Conservation (phyloP, 306 rosid species). For the Vachellia collinsii region DNA sequence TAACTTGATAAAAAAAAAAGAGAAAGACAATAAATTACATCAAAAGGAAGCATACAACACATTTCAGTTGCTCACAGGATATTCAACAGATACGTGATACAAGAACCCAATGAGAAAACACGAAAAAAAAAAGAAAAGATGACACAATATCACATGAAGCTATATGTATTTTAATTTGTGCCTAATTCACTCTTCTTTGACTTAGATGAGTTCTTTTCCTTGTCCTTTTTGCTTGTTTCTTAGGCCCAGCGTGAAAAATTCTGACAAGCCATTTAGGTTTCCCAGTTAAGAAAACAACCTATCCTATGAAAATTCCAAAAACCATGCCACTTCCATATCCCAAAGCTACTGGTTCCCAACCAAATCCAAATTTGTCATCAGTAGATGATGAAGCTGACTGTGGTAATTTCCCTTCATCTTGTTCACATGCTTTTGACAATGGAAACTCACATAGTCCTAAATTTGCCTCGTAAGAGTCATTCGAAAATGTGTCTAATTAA, state of each 20-base stretch:
- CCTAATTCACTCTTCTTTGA: not conserved
- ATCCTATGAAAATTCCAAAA: slow-evolving; percentile 29
- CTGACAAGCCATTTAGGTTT: slow-evolving; percentile 17
- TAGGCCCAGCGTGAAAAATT: not conserved
- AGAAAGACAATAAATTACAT: no score
- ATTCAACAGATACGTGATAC: no score
- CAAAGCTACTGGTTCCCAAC: not conserved
- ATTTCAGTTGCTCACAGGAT: no score
- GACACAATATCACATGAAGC: no score
- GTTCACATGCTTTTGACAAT: no score
- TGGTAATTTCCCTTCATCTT: not conserved
- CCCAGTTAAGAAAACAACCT: not conserved
- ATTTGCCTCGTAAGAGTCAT: no score
- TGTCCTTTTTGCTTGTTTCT: not conserved
- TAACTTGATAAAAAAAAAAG: no score
- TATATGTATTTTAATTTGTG: no score
- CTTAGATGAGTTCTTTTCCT: not conserved
- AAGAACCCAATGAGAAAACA: no score
- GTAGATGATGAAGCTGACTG: not conserved
- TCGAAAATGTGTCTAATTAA: no score
- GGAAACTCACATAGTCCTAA: not conserved
- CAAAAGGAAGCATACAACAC: no score
- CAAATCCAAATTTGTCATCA: not conserved
- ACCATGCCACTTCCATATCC: slow-evolving; percentile 25
- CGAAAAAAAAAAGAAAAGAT: no score